Evolutionary conservation across 2,329 filamentous ascomycete species (phyloP).

Genomic region (Ophiostoma populinum): DNA sequence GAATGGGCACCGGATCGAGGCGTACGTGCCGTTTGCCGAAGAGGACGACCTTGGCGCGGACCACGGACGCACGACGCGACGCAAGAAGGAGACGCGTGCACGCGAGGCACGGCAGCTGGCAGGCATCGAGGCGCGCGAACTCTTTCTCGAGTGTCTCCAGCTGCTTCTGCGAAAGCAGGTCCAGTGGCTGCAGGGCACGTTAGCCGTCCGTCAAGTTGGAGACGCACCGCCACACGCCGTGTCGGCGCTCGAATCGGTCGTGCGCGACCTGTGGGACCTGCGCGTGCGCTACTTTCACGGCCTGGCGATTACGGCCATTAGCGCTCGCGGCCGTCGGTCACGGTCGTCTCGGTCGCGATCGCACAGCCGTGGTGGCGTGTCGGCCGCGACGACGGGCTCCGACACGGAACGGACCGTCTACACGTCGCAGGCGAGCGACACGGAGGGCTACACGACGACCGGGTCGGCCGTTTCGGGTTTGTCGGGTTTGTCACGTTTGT

Average conservation of each 20-base stretch:
- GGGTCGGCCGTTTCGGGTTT: neutral
- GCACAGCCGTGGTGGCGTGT: too few relatives aligned
- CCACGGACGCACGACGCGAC: constrained; percentile 35
- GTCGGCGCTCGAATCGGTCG: constrained; percentile 57
- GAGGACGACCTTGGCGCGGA: constrained; percentile 46
- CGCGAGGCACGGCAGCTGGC: constrained; percentile 36
- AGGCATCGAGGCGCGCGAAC: constrained; percentile 52
- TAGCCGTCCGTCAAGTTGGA: too few relatives aligned
- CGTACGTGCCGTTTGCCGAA: constrained; percentile 32
- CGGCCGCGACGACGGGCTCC: too few relatives aligned
- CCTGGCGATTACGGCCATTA: constrained; percentile 25
- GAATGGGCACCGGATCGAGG: constrained; percentile 60
- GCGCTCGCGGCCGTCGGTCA: constrained; percentile 4
- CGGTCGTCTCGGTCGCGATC: too few relatives aligned
- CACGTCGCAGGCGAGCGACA: constrained; percentile 10
- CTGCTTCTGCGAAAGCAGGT: constrained; percentile 71
- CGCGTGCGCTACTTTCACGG: constrained; percentile 39
- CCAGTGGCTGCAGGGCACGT: constrained; percentile 55
- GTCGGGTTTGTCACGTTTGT: too few relatives aligned
- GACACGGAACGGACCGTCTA: constrained; percentile 8
- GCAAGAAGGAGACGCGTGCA: constrained; percentile 38
- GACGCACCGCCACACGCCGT: constrained; percentile 37
- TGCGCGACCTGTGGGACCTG: constrained; percentile 74
- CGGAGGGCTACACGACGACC: constrained; percentile 3
- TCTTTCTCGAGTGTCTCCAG: constrained; percentile 75